Base-by-base conservation (phyloP, 1,284 basidiomycete genomes). In the Cerioporus squamosus region DNA sequence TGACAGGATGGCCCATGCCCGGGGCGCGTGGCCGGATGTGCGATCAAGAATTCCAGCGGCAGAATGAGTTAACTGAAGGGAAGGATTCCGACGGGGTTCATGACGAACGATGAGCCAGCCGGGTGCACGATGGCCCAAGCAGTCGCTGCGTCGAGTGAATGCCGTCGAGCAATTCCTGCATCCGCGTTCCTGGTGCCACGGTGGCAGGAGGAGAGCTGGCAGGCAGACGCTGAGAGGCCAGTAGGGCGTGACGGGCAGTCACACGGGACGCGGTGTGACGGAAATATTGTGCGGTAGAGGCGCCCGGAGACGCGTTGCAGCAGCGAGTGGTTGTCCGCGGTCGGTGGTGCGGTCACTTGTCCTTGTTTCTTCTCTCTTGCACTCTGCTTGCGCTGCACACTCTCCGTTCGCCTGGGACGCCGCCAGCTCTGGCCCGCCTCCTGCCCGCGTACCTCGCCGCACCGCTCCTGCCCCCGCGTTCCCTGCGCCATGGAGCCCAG, bases 401-500 rank as follows among this genome's bases (percentile, higher is more conserved):
- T 53, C 59, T 60, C 59, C 59, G 4, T 40, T 49, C 47, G 2
- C 54, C 38, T 23, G 59, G 59, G 33, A 36, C 33, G 12, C 10
- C 29, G 33, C 33, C 33, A 36, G 33, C 33, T 36, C 40, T n/a
- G 26, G 2, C 22, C 31, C 42, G 51, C 55, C 45, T 47, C 51
- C 51, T 42, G n/a, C 17, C 42, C 51, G 18, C 33, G 26, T 39
- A n/a, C 31, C 42, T 46, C 20, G 29, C 33, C 14, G 33, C 3
- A 7, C 9, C 39, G 15, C 23, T 44, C 33, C 33, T 26, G 9
- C 44, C 22, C 36, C 57, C 55, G 49, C 56, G 48, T 51, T 43
- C 59, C 6, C 3, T 3, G 10, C 33, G 33, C 45, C 44, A 81
- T 49, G 72, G 74, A 64, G 46, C 53, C 59, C 39, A 74, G 75